A percentile compares a stretch with the other conserved stretches of the same genome.
phyloP scores from a whole-genome alignment of 225 moss, liverwort and hornwort genomes.

The Antitrichia curtipendula region DNA sequence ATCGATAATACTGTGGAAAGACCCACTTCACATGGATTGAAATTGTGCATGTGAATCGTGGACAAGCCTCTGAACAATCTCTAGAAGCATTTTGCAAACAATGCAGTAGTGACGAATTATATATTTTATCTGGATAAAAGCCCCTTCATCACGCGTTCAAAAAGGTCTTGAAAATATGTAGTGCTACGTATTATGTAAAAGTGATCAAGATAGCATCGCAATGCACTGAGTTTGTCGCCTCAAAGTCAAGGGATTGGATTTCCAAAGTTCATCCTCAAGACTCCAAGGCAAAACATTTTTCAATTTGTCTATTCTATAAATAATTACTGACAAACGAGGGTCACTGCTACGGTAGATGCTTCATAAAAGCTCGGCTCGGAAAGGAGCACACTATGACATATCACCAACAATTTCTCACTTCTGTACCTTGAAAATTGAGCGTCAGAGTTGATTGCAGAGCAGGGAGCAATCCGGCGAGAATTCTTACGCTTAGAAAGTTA shows the following conservation, averaged over 20 bases:
- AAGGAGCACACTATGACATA: neutral
- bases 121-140: neutral
- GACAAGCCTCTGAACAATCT: neutral
- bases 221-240: neutral
- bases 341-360: neutral
- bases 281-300: neutral
- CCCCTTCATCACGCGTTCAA: neutral
- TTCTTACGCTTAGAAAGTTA: neutral
- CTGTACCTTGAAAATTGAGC: neutral
- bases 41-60: neutral
- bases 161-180: neutral
- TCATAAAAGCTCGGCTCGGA: conserved; percentile 1
- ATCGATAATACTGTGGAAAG: neutral
- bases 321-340: neutral
- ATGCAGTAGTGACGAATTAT: neutral
- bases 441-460: neutral
- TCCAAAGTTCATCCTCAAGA: neutral
- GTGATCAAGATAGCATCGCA: neutral
- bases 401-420: neutral
- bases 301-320: neutral
- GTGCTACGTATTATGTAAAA: neutral
- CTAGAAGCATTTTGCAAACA: neutral
- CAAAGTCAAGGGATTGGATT: neutral
- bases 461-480: neutral
- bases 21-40: neutral